phyloP scores from a whole-genome alignment of 2,329 filamentous ascomycete genomes.

The Neofusicoccum umdonicola region DNA sequence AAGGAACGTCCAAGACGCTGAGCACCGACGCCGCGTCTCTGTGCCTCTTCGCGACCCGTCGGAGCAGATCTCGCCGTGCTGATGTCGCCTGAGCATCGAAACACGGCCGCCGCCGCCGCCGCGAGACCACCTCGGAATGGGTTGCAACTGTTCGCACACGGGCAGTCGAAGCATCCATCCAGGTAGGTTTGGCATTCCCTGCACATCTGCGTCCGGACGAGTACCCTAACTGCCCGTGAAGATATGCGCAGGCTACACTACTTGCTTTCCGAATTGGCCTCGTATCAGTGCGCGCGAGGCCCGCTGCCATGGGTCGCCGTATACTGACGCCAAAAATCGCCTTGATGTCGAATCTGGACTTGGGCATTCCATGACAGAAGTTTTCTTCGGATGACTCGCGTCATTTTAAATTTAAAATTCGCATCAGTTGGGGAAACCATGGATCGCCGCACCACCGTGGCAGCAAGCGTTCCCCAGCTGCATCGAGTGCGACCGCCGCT shows the following conservation, averaged over 20 bases:
- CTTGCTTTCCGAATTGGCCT: too few relatives aligned
- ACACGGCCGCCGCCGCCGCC: background rate
- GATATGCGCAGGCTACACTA: too few relatives aligned
- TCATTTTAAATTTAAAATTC: background rate
- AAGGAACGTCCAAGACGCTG: constrained; percentile 5
- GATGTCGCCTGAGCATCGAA: constrained; percentile 2
- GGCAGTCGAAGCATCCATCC: too few relatives aligned
- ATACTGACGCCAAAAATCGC: background rate
- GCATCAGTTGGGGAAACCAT: background rate
- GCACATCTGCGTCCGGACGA: too few relatives aligned
- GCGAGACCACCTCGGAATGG: too few relatives aligned
- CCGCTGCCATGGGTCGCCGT: background rate
- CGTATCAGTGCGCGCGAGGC: background rate
- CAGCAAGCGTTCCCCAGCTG: background rate
- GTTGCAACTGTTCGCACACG: too few relatives aligned
- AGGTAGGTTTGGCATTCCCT: too few relatives aligned
- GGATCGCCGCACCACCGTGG: background rate
- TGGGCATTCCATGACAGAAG: background rate
- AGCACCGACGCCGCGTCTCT: background rate
- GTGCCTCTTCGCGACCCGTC: background rate
- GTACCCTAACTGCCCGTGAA: too few relatives aligned
- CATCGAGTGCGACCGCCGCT: background rate
- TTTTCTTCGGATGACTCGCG: background rate
- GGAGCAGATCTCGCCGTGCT: background rate
- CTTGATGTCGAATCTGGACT: background rate